A percentile compares a stretch with the other conserved stretches of the same genome.
These are phyloP conservation scores for Agrocybe chaxingu DNA, from an alignment of 768 basidiomycete genomes.

Conservation along the genomic window DNA sequence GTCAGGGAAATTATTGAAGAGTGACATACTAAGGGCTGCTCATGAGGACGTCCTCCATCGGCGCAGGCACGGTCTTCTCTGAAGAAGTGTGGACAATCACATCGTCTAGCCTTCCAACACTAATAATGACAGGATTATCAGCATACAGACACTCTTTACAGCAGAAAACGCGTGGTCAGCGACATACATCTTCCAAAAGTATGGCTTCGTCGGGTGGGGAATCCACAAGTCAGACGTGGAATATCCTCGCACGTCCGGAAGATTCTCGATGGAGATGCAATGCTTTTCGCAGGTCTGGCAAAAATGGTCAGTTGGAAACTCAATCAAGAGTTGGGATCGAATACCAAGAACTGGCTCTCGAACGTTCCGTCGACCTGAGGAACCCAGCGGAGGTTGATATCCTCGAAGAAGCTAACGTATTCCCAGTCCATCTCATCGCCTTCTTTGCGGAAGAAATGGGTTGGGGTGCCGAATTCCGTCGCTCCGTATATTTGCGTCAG, in stretches of 20 bases:
- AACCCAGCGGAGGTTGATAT: conserved; percentile 27
- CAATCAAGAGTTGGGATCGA: not conserved
- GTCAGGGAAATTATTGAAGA: too few relatives aligned
- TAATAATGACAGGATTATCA: conserved; percentile 5
- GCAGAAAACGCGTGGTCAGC: not conserved
- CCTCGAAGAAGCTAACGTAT: conserved; percentile 26
- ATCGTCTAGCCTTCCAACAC: conserved; percentile 36
- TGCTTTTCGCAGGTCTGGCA: conserved; percentile 24
- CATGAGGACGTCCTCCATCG: conserved; percentile 22
- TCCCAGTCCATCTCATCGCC: conserved; percentile 28
- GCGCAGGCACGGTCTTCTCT: conserved; percentile 31
- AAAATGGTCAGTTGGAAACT: not conserved
- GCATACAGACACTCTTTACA: too few relatives aligned
- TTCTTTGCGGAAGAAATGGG: conserved; percentile 1
- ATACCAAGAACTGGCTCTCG: conserved; percentile 36
- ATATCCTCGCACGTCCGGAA: conserved; percentile 32
- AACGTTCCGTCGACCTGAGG: conserved; percentile 32
- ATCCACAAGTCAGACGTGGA: conserved; percentile 34
- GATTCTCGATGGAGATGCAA: conserved; percentile 27
- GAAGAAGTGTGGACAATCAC: conserved; percentile 31
- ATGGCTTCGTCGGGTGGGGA: conserved; percentile 33
- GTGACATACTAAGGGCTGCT: too few relatives aligned
- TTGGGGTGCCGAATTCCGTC: conserved; percentile 29
- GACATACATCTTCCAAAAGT: conserved; percentile 36
- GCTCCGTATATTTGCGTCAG: conserved; percentile 20